These are phyloP conservation scores for Skeletonema marinoi DNA, from an alignment of 108 stramenopile genomes.

Conservation along the genomic window DNA sequence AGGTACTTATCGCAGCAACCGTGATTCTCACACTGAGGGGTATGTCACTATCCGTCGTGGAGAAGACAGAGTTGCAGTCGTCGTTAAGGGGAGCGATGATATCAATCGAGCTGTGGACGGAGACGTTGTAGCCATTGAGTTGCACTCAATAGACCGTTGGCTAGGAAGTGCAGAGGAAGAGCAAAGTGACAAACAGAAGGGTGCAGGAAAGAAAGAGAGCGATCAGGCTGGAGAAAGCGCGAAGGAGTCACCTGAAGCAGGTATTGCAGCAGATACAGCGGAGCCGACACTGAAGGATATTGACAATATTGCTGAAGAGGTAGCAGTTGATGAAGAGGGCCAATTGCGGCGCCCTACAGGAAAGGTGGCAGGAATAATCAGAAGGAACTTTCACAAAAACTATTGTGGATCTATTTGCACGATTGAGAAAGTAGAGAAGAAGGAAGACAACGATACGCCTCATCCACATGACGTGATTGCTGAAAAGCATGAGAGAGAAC, in stretches of 20 bases:
- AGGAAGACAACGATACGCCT: constrained; percentile 7
- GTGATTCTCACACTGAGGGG: constrained; percentile 29
- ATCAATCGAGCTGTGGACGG: constrained; percentile 97
- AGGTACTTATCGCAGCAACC: constrained; percentile 64
- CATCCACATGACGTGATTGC: constrained; percentile 75
- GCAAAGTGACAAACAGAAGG: constrained; percentile 4
- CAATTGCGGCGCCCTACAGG: constrained; percentile 69
- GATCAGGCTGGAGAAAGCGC: constrained; percentile 7
- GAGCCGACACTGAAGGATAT: constrained; percentile 68
- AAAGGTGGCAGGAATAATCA: constrained; percentile 88
- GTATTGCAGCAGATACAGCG: constrained; percentile 74
- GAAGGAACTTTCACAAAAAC: constrained; percentile 74
- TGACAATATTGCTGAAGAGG: constrained; percentile 66
- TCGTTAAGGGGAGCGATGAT: constrained; percentile 57
- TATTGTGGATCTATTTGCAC: constrained; percentile 79
- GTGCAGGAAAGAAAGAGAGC: not conserved
- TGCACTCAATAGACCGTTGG: constrained; percentile 71
- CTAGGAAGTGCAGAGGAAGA: constrained; percentile 6
- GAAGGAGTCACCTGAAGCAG: constrained; percentile 11
- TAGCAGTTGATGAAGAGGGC: constrained; percentile 40
- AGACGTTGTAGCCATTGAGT: constrained; percentile 92
- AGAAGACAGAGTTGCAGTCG: constrained; percentile 78
- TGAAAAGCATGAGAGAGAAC: constrained; percentile 71
- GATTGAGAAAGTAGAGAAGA: constrained; percentile 28
- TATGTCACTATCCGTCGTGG: constrained; percentile 78